These are phyloP conservation scores for Lipomyces spencermartinsiae DNA, from an alignment of 805 yeast species.

Conservation along the genomic window DNA sequence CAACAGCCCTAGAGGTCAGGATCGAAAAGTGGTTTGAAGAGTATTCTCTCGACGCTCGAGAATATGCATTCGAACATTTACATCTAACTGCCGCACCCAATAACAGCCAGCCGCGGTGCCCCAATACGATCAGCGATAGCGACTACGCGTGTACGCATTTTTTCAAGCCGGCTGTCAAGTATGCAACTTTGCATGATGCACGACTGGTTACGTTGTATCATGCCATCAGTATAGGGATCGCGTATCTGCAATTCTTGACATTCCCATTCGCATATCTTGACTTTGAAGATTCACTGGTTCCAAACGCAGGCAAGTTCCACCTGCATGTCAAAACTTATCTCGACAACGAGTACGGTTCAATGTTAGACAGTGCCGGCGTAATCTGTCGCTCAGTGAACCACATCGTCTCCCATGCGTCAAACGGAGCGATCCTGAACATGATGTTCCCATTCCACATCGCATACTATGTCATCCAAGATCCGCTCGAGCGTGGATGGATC, in stretches of 20 bases:
- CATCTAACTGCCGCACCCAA: constrained; percentile 7
- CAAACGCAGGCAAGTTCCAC: not conserved
- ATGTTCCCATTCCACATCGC: constrained; percentile 11
- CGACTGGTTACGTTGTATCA: constrained; percentile 15
- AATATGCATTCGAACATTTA: not conserved
- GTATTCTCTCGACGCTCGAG: not conserved
- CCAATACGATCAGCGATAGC: not conserved
- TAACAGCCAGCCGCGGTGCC: constrained; percentile 9
- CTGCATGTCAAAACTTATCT: not conserved
- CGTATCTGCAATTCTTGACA: constrained; percentile 14
- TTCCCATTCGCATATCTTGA: not conserved
- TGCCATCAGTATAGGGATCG: constrained; percentile 10
- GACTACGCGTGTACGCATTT: constrained; percentile 23
- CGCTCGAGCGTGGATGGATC: constrained; percentile 13
- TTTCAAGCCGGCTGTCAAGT: constrained; percentile 20
- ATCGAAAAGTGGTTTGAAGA: constrained; percentile 11
- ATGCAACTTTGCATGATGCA: constrained; percentile 20
- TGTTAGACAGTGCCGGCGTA: not conserved
- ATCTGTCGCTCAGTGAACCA: constrained; percentile 16
- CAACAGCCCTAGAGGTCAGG: not conserved
- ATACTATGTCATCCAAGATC: constrained; percentile 6
- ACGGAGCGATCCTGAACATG: constrained; percentile 3
- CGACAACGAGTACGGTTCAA: not conserved
- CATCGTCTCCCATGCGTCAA: not conserved
- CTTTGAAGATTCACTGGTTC: not conserved